A percentile compares a stretch with the other conserved stretches of the same genome.
These are phyloP conservation scores for Alternaria infectoria DNA, from an alignment of 2,329 filamentous ascomycete species.

Conservation along the genomic window DNA sequence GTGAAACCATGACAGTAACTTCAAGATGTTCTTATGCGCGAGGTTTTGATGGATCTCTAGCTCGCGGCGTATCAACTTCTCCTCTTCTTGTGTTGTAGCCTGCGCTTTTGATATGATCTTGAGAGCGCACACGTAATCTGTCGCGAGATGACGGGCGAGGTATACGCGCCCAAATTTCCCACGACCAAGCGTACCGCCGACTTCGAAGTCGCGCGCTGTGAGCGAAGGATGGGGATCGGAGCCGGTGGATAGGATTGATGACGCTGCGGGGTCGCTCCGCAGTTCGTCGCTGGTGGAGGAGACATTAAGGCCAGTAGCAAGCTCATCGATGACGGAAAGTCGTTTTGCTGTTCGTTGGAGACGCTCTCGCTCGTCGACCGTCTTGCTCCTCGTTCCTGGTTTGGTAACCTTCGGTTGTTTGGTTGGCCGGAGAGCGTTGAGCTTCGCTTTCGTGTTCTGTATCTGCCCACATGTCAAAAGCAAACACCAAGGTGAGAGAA, in stretches of 20 bases:
- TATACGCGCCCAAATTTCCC: constrained; percentile 85
- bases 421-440: background rate
- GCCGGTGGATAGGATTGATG: background rate
- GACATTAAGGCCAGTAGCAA: background rate
- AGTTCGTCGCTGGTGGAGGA: background rate
- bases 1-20: constrained; percentile 82
- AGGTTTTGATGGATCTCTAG: constrained; percentile 87
- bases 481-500: background rate
- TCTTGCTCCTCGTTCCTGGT: background rate
- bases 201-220: constrained; percentile 77
- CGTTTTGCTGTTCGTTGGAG: constrained; percentile 1
- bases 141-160: constrained; percentile 75
- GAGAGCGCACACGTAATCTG: constrained; percentile 79
- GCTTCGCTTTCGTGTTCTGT: constrained; percentile 10
- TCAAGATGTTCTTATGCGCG: constrained; percentile 79
- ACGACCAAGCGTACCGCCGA: constrained; percentile 79
- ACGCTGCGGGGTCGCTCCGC: background rate
- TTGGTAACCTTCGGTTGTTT: constrained; percentile 7
- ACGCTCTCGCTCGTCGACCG: background rate
- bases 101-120: constrained; percentile 84
- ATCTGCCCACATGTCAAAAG: constrained; percentile 3
- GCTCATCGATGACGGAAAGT: constrained; percentile 1
- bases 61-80: constrained; percentile 81
- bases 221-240: background rate
- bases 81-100: constrained; percentile 73